These are phyloP conservation scores for Choanephora cucurbitarum DNA, from an alignment of 371 early-diverging fungal species.

Conservation along the genomic window DNA sequence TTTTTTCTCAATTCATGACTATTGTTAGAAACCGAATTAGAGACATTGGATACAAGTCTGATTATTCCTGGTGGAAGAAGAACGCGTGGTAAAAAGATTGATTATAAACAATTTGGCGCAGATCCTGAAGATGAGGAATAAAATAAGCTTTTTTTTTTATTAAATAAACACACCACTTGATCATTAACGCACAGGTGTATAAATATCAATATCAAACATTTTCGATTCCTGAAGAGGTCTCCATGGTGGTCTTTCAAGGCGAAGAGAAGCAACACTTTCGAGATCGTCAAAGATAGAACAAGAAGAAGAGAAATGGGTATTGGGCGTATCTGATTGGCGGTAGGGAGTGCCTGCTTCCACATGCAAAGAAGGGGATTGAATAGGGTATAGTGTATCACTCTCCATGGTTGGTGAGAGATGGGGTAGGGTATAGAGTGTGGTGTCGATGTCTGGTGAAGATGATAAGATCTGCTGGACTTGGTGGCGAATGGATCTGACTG, in stretches of 20 bases:
- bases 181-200: background rate
- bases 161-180: too few species aligned
- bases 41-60: constrained; percentile 59
- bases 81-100: constrained; percentile 73
- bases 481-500: too few species aligned
- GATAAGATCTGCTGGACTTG: too few species aligned
- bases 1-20: too few species aligned
- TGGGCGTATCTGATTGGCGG: too few species aligned
- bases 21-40: constrained; percentile 57
- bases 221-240: background rate
- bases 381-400: background rate
- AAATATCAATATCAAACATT: background rate
- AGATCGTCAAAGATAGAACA: background rate
- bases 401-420: background rate
- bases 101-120: constrained; percentile 66
- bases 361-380: background rate
- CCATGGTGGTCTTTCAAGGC: constrained; percentile 5
- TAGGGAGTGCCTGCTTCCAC: too few species aligned
- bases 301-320: background rate
- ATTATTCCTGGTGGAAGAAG: constrained; percentile 69
- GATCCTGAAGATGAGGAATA: constrained; percentile 62
- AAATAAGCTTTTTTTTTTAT: constrained; percentile 14
- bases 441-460: too few species aligned
- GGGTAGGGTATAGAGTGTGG: too few species aligned
- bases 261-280: background rate